phyloP scores from a whole-genome alignment of 805 yeast genomes.

The Sugiyamaella americana region DNA sequence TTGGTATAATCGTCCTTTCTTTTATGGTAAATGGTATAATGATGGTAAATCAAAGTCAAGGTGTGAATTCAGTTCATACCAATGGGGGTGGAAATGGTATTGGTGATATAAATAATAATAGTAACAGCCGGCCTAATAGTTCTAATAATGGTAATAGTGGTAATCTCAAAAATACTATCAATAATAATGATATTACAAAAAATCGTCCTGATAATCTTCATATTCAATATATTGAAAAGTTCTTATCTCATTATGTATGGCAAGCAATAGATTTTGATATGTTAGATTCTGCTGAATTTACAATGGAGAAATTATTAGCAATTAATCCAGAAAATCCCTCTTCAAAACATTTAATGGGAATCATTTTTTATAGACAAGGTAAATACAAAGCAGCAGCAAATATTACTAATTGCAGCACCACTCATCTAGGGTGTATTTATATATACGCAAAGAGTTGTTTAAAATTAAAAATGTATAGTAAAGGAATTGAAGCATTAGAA shows the following conservation, averaged over 20 bases:
- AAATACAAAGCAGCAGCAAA: slow-evolving; percentile 56
- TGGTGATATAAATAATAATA: too few species aligned
- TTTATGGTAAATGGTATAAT: too few species aligned
- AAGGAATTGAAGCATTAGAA: slow-evolving; percentile 54
- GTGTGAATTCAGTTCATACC: too few species aligned
- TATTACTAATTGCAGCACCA: slow-evolving; percentile 40
- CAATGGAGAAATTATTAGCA: slow-evolving; percentile 75
- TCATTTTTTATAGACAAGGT: slow-evolving; percentile 53
- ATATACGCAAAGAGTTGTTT: slow-evolving; percentile 66
- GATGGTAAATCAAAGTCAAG: too few species aligned
- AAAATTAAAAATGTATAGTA: slow-evolving; percentile 46
- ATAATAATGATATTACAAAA: too few species aligned
- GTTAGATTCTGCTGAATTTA: slow-evolving; percentile 71
- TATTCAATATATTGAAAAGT: slow-evolving; percentile 10
- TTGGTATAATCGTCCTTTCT: too few species aligned
- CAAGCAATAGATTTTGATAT: slow-evolving; percentile 69
- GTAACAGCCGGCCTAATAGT: too few species aligned
- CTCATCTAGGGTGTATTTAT: slow-evolving; percentile 70
- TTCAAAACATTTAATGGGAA: slow-evolving; percentile 62
- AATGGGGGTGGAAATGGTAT: too few species aligned
- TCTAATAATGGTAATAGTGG: too few species aligned
- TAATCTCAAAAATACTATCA: too few species aligned
- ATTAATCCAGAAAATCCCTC: slow-evolving; percentile 50
- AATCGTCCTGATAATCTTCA: too few species aligned
- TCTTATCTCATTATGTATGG: slow-evolving; percentile 46